phyloP scores from a whole-genome alignment of 2,329 filamentous ascomycete genomes.

The Phaeomoniella chlamydospora region DNA sequence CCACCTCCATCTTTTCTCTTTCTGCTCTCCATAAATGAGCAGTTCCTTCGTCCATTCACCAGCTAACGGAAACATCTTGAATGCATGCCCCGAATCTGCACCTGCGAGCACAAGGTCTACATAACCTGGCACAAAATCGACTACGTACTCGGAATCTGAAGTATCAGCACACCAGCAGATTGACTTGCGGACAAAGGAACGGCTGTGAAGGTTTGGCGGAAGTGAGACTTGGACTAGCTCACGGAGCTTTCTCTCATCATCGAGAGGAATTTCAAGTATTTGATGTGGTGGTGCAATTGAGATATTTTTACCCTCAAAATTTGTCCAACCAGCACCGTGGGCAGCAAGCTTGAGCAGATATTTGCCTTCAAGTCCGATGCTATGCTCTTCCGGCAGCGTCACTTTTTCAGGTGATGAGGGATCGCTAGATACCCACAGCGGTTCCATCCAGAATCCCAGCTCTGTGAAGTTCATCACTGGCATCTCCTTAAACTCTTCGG shows the following conservation, averaged over 20 bases:
- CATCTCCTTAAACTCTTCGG: slow-evolving; percentile 38
- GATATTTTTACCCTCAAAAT: slow-evolving; percentile 26
- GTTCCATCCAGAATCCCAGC: slow-evolving; percentile 52
- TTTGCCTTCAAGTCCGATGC: slow-evolving; percentile 43
- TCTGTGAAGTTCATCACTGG: slow-evolving; percentile 48
- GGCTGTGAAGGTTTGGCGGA: slow-evolving; percentile 32
- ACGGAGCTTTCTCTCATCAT: slow-evolving; percentile 39
- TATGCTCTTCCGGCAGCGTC: neutral
- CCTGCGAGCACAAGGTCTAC: slow-evolving; percentile 35
- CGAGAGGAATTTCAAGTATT: slow-evolving; percentile 25
- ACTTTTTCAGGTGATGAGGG: neutral
- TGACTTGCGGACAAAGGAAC: slow-evolving; percentile 40
- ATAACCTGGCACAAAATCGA: slow-evolving; percentile 42
- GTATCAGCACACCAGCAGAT: slow-evolving; percentile 54
- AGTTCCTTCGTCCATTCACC: slow-evolving; percentile 39
- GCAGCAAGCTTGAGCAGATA: slow-evolving; percentile 46
- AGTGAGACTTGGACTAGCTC: slow-evolving; percentile 36
- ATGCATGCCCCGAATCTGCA: slow-evolving; percentile 47
- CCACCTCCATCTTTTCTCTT: slow-evolving; percentile 36
- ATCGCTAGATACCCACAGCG: slow-evolving; percentile 13
- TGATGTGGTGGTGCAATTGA: neutral
- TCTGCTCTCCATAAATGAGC: slow-evolving; percentile 29
- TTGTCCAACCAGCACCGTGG: slow-evolving; percentile 40
- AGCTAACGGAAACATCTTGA: slow-evolving; percentile 49
- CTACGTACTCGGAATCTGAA: slow-evolving; percentile 42